Conservation (phyloP, 208 protist genomes). For the Trichomonas tenax region DNA sequence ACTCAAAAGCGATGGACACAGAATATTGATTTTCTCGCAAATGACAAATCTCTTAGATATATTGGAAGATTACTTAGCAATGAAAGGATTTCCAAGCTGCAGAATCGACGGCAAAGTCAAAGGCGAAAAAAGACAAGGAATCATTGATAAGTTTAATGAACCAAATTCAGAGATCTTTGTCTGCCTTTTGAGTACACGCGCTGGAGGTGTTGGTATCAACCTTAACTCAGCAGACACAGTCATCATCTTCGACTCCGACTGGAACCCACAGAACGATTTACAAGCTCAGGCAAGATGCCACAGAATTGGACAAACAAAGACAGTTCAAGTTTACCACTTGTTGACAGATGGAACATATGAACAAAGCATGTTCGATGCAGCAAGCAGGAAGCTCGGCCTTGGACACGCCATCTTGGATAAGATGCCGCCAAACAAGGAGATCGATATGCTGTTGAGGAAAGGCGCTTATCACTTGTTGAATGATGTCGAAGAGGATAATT, state of each 20-base stretch:
- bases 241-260: constrained; percentile 65
- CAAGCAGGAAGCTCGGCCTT: constrained; percentile 66
- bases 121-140: constrained; percentile 30
- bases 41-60: constrained; percentile 52
- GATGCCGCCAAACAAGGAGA: neutral
- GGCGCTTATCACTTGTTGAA: constrained; percentile 17
- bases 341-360: constrained; percentile 36
- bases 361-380: constrained; percentile 54
- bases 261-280: constrained; percentile 85
- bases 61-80: constrained; percentile 58
- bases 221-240: constrained; percentile 57
- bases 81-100: constrained; percentile 53
- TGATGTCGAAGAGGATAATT: constrained; percentile 19
- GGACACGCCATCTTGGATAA: constrained; percentile 52
- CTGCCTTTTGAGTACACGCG: constrained; percentile 56
- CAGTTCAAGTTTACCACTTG: constrained; percentile 37
- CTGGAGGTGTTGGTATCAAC: constrained; percentile 60
- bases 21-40: constrained; percentile 81
- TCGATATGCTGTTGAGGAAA: neutral
- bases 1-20: constrained; percentile 58
- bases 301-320: constrained; percentile 52
- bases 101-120: constrained; percentile 39
- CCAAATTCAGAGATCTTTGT: constrained; percentile 38
- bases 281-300: constrained; percentile 52
- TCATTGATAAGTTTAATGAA: constrained; percentile 35